Evolutionary conservation across 2,329 filamentous ascomycete genomes (phyloP).

Genomic region (Trichoderma citrinoviride): DNA sequence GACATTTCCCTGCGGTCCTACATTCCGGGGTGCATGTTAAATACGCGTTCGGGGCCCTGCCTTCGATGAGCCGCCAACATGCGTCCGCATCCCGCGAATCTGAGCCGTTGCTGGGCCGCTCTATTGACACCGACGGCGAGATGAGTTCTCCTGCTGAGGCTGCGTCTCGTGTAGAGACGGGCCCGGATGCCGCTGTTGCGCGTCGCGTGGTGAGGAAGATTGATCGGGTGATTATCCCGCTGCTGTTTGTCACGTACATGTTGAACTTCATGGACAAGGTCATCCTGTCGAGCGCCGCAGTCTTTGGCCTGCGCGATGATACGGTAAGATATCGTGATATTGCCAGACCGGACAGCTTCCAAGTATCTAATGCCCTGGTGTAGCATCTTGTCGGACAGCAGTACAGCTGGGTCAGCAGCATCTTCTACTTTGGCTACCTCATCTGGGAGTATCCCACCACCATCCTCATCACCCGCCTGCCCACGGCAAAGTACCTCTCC

Average conservation of each 20-base stretch:
- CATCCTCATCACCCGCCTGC: conserved; percentile 46
- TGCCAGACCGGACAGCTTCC: too few relatives aligned
- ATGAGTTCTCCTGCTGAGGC: conserved; percentile 17
- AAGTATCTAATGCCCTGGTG: conserved; percentile 10
- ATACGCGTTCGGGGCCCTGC: not conserved
- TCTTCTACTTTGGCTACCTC: conserved; percentile 47
- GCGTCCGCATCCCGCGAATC: not conserved
- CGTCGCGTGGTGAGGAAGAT: conserved; percentile 53
- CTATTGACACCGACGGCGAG: not conserved
- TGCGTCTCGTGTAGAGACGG: conserved; percentile 16
- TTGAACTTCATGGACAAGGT: conserved; percentile 62
- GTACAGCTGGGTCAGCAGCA: conserved; percentile 61
- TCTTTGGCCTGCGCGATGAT: conserved; percentile 54
- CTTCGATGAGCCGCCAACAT: conserved; percentile 2
- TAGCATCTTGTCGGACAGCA: conserved; percentile 40
- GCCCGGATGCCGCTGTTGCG: conserved; percentile 27
- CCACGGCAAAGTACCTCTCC: conserved; percentile 46
- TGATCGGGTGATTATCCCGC: conserved; percentile 51
- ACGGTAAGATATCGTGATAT: conserved; percentile 30
- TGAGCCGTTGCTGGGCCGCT: conserved; percentile 6
- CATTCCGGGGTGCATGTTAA: not conserved
- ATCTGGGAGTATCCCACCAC: conserved; percentile 50
- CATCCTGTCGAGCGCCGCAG: conserved; percentile 52
- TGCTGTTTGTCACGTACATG: conserved; percentile 57
- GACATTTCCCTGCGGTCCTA: not conserved